Evolutionary conservation across 2,329 filamentous ascomycete species (phyloP).

Genomic region (Phialocephala sp.): DNA sequence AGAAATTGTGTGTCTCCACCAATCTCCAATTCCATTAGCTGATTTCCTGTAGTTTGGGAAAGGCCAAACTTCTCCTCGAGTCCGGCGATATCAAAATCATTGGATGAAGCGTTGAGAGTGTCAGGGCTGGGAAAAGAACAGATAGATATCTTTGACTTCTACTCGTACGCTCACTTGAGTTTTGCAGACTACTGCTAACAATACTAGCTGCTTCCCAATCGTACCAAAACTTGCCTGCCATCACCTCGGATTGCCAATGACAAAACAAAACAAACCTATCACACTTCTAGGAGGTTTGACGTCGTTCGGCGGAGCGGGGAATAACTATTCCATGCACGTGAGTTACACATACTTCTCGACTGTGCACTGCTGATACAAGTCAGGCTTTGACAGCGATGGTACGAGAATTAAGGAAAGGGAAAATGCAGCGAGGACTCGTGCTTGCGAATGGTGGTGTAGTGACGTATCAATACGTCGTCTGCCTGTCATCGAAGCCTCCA

Average conservation of each 20-base stretch:
- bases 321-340: constrained; percentile 74
- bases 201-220: constrained; percentile 68
- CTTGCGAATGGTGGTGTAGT: constrained; percentile 70
- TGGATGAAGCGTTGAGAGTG: constrained; percentile 57
- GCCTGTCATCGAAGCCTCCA: constrained; percentile 56
- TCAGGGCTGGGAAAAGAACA: constrained; percentile 55
- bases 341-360: constrained; percentile 28
- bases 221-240: constrained; percentile 69
- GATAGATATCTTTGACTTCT: constrained; percentile 67
- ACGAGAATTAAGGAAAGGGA: constrained; percentile 55
- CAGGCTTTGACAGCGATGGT: constrained; percentile 60
- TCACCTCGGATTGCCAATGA: constrained; percentile 60
- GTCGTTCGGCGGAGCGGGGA: constrained; percentile 72
- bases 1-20: constrained; percentile 52
- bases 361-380: not conserved
- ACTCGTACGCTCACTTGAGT: constrained; percentile 53
- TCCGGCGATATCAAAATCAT: constrained; percentile 61
- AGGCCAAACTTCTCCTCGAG: constrained; percentile 63
- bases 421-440: constrained; percentile 58
- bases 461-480: constrained; percentile 69
- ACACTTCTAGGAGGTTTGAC: constrained; percentile 70
- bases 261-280: constrained; percentile 54
- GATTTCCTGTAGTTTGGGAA: constrained; percentile 60
- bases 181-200: constrained; percentile 13
- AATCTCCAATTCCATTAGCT: not conserved